Base-by-base conservation (phyloP, 805 yeast species). In the Brettanomyces nanus region DNA sequence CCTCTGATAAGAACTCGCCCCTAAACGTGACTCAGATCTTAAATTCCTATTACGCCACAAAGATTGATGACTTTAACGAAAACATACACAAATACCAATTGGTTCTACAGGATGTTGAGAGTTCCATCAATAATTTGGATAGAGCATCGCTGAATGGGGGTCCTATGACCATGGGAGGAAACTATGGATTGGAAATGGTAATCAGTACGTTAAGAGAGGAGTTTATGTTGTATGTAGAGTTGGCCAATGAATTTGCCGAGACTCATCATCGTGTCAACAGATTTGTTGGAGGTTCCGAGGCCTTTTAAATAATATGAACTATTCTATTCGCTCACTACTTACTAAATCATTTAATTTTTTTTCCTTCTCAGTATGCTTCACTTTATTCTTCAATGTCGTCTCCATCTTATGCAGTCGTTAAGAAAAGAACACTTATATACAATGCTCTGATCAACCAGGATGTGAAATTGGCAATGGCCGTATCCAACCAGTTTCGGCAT, bases 191-290 rank as follows among this genome's bases (percentile, higher is more conserved):
- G 58, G 77, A 52, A 41, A 65, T 70, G 45, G 69, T 81, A 20
- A 73, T 80, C 13, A 69, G 71, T 35, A 77, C 85, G 0, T 68
- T 83, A 19, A 73, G 74, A 39, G 78, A 76, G 47, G 90, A 82
- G 56, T 82, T 79, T 53, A 65, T 66, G 31, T 61, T 82, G 37
- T 83, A 80, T 57, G 78, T 81, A 77, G 89, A 81, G 54, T 65
- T 80, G 31, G 80, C 89, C 35, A 84, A 81, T 54, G 71, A 75
- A 29, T 69, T 80, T 53, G 89, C 90, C 2, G 84, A 77, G 46
- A 56, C 80, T 29, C 90, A 82, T 57, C 77, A 73, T 46, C 63
- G 62, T 36, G 69, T 70, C 4, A 69, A 62, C 22, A 48, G 49
- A 21, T 15, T 59, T 4, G 43, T 44, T 17, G 56, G 45, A 22